Evolutionary conservation across 177 flowering plant genomes (phyloP), one percentile per base, ranked within the genome.

Genomic region (Vitis hybrid): DNA sequence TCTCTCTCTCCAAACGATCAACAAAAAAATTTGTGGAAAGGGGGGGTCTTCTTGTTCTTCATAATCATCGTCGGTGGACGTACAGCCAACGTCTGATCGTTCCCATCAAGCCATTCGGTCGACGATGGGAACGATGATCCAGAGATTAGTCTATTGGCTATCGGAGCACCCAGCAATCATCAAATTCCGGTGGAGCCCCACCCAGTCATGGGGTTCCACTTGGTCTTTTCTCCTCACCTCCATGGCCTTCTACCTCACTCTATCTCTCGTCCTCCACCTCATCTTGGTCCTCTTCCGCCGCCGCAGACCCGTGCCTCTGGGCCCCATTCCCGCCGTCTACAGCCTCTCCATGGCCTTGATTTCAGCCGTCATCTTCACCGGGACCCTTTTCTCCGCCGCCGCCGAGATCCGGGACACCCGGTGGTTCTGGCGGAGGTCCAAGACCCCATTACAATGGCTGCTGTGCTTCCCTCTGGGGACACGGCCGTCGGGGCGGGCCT

Each of bases 381-480:
- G 89, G 1, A 74, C 72, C 57, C 75, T 81, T 52, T 65, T 72
- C 70, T 88, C 91, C 64, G 10, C 91, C 58, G 84, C 76, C 35
- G 74, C 85, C 2, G 89, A 88, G 71, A 88, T 88, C 80, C 84
- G 77, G 32, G 92, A 92, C 55, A 87, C 97, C 11, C 86, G 97
- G 3, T 94, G 98, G 98, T 75, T 90, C 65, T 91, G 93, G 92
- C 81, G 85, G 3, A 80, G 93, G 8, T 62, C 84, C 54, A 86
- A 77, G 52, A 87, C 95, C 66, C 93, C 97, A 0, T 67, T 92
- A 62, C 92, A 91, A 48, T 94, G 98, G 98, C 87, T 90, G 74
- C 85, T 94, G 69, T 94, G 98, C 70, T 94, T 94, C 78, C 98
- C 98, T 0, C 77, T 89, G 6, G 98, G 98, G 0, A 94, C 98